Evolutionary conservation across 2,329 filamentous ascomycete species (phyloP).

Genomic region (Graphilbum fragrans): DNA sequence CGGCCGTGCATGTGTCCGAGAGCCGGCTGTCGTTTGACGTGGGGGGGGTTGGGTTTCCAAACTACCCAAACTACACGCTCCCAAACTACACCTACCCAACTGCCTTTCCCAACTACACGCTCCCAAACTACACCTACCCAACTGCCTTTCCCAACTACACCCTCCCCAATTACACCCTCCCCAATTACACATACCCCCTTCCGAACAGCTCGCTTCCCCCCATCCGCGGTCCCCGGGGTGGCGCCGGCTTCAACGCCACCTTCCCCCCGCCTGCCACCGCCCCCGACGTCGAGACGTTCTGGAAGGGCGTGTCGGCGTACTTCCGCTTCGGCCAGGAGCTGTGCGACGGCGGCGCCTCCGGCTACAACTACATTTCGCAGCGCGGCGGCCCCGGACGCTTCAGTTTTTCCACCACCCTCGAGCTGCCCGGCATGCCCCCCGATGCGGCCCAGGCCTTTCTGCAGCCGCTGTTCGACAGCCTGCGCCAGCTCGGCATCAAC

Average conservation of each 20-base stretch:
- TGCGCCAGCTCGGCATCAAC: constrained; percentile 17
- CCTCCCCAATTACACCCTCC: neutral
- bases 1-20: constrained; percentile 7
- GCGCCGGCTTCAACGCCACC: no score
- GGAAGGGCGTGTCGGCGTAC: constrained; percentile 20
- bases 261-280: constrained; percentile 1
- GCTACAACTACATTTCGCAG: constrained; percentile 21
- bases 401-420: constrained; percentile 19
- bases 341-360: constrained; percentile 21
- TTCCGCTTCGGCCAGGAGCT: constrained; percentile 20
- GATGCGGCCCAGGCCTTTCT: constrained; percentile 16
- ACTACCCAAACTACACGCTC: neutral
- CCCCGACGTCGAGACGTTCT: constrained; percentile 10
- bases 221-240: no score
- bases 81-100: neutral
- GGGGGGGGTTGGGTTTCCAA: neutral
- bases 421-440: constrained; percentile 18
- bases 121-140: neutral
- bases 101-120: neutral
- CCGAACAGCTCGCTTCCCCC: neutral
- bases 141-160: neutral
- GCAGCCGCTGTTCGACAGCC: constrained; percentile 19
- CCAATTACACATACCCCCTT: neutral
- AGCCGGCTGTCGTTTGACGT: constrained; percentile 5
- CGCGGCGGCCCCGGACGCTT: constrained; percentile 15